phyloP scores from a whole-genome alignment of 306 rosid genomes.

The Begonia loranthoides region DNA sequence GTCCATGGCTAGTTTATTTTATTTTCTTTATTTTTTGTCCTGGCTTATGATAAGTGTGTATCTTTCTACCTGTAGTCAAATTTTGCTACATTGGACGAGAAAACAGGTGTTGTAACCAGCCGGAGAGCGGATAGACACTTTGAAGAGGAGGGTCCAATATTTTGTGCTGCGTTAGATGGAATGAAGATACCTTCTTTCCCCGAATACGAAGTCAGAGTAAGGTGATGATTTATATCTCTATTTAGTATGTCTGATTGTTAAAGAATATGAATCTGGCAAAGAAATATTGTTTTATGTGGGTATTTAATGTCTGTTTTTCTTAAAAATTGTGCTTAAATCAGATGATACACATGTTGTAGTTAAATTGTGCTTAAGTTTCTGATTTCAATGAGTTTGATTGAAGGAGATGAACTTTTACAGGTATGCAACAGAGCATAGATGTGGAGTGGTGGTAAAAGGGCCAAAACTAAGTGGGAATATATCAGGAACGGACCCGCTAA shows the following conservation, averaged over 20 bases:
- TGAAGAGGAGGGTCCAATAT: slow-evolving; percentile 89
- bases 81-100: slow-evolving; percentile 85
- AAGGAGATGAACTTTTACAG: slow-evolving; percentile 13
- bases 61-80: slow-evolving; percentile 47
- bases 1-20: too few species aligned
- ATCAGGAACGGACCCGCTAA: slow-evolving; percentile 89
- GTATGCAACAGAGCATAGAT: slow-evolving; percentile 98
- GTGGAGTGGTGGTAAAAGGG: slow-evolving; percentile 95
- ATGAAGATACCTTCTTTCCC: slow-evolving; percentile 89
- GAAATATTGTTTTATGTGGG: too few species aligned
- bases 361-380: neutral
- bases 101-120: slow-evolving; percentile 62
- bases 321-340: neutral
- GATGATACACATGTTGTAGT: neutral
- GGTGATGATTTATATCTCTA: slow-evolving; percentile 24
- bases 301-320: too few species aligned
- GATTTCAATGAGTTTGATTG: too few species aligned
- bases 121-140: slow-evolving; percentile 97
- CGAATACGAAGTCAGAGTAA: slow-evolving; percentile 86
- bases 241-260: too few species aligned
- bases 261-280: too few species aligned
- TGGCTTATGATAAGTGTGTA: neutral
- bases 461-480: slow-evolving; percentile 86
- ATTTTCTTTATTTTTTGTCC: neutral
- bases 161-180: slow-evolving; percentile 81